Base-by-base conservation (phyloP, 2,329 filamentous ascomycete genomes). In the Beauveria sp. region DNA sequence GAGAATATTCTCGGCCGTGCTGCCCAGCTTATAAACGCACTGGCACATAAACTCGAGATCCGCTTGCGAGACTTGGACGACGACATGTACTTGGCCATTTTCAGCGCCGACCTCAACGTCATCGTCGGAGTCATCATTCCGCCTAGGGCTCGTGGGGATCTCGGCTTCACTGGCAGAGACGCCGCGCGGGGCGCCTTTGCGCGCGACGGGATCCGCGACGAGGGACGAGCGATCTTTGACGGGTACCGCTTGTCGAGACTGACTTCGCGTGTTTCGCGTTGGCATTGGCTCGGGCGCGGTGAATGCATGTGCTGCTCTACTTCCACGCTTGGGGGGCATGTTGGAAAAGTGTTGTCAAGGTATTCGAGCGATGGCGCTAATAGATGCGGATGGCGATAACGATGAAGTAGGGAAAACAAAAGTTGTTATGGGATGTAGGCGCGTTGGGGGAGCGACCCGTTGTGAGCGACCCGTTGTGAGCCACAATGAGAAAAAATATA, bases 311-410 rank as follows among this genome's bases (percentile, higher is more conserved):
- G 38, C 4, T n/a, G 47, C 24, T 26, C 40, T 51, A 7, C 6
- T 42, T n/a, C 8, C 45, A 20, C 57, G 57, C 12, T 58, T 58
- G 16, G 46, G 46, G 12, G 38, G 47, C 57, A 59, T 59, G 57
- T 14, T 42, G 20, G 12, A 2, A 42, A 26, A 20, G 5, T 1
- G n/a, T 12, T 4, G 4, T 42, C 7, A 22, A 12, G 4, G 8
- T 26, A 16, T 12, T 47, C 38, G 20, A 47, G 49, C 20, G 9
- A 50, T 50, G 47, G 2, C 9, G 42, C 18, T 1, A 20, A 43
- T 20, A 43, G n/a, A 43, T 20, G 47, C 16, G 28, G 20, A 22
- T 10, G 46, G 26, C 26, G 18, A 38, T 55, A 18, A 30, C 10
- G 52, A 28, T 42, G 38, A 43, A 20, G 24, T 10, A 22, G 10